phyloP scores from a whole-genome alignment of 2,329 filamentous ascomycete genomes.

The Trichoderma koningiopsis region DNA sequence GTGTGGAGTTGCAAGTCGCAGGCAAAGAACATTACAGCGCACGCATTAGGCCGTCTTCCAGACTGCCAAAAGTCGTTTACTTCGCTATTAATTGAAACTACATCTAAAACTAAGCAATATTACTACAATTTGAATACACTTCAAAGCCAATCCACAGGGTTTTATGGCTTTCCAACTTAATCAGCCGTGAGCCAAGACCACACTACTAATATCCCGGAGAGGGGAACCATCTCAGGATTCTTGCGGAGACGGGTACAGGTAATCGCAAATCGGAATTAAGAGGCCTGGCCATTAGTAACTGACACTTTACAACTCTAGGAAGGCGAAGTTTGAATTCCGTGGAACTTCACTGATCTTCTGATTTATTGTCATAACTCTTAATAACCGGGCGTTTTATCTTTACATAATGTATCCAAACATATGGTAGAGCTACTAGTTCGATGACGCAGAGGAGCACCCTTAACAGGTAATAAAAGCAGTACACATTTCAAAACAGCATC shows the following conservation, averaged over 20 bases:
- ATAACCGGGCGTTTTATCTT: neutral
- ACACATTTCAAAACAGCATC: neutral
- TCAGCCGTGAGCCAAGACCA: neutral
- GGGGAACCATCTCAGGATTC: neutral
- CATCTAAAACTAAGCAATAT: too few species aligned
- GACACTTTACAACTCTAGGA: neutral
- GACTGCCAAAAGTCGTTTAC: neutral
- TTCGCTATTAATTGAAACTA: neutral
- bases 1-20: constrained; percentile 2
- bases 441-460: neutral
- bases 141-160: neutral
- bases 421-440: neutral
- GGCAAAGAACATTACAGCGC: neutral
- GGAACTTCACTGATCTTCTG: neutral
- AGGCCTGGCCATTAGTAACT: neutral
- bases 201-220: neutral
- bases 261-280: neutral
- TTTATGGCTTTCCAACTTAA: neutral
- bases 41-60: neutral
- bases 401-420: neutral
- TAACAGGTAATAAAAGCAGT: neutral
- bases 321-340: neutral
- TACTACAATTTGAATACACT: neutral
- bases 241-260: neutral
- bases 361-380: neutral